Percentiles rank a stretch among this genome's conserved stretches.
These are phyloP conservation scores for Cladophialophora carrionii DNA, from an alignment of 2,329 filamentous ascomycete species.

Conservation along the genomic window DNA sequence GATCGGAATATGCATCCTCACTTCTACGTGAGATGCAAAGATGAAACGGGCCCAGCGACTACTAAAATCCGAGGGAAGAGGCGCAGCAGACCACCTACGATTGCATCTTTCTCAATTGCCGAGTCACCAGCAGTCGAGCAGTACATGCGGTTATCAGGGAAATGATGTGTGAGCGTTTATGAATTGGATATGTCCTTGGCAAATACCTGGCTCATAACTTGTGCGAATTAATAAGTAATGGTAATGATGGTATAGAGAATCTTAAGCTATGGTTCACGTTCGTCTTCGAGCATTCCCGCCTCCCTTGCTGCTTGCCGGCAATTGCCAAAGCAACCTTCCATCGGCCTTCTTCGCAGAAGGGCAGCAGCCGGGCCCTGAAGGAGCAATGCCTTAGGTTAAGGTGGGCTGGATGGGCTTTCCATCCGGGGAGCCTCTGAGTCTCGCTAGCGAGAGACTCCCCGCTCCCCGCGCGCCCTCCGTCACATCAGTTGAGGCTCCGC, in stretches of 20 bases:
- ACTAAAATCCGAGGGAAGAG: conserved; percentile 1
- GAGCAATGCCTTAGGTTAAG: neutral
- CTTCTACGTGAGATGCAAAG: conserved; percentile 31
- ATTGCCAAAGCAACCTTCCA: neutral
- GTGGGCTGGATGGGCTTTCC: neutral
- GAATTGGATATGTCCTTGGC: neutral
- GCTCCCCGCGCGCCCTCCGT: neutral
- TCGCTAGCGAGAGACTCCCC: neutral
- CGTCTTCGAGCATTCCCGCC: neutral
- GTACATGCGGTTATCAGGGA: conserved; percentile 14
- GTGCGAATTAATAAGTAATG: neutral
- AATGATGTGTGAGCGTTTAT: neutral
- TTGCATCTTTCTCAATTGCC: conserved; percentile 4
- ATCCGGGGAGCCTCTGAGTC: neutral
- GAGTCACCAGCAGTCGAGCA: conserved; percentile 17
- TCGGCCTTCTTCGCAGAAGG: conserved; percentile 8
- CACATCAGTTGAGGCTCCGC: neutral
- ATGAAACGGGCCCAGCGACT: conserved; percentile 16
- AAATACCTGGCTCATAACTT: neutral
- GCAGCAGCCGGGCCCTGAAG: neutral
- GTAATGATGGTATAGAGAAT: neutral
- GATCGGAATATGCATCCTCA: conserved; percentile 26
- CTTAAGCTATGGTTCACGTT: no score
- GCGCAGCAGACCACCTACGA: conserved; percentile 6
- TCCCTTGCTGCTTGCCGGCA: neutral